Evolutionary conservation across 1,139 yeast genomes (phyloP), one percentile per base, ranked within the genome.

Genomic region (Saccharomyces hybrid): DNA sequence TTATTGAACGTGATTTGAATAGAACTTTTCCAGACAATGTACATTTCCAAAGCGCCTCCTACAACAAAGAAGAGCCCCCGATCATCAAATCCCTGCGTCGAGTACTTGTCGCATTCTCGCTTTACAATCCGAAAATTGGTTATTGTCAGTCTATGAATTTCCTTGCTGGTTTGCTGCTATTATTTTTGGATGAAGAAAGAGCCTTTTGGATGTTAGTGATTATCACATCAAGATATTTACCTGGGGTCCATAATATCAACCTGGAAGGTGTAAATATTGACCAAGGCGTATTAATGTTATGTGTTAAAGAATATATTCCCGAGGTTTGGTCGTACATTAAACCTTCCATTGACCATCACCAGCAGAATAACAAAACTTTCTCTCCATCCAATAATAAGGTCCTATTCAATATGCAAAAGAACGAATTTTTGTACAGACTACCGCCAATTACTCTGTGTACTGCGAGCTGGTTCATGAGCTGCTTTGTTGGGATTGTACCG

Each of bases 191-290:
- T 58, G 99, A 93, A 67, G 98, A 93, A 66, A 79, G 79, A 57
- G 83, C 96, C 0, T 91, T 91, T 67, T 93, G 99, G 99, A 86
- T 93, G 96, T 76, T 93, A 63, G 96, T 89, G 3, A 88, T 90
- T 29, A 80, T 91, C 49, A 89, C 97, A 0, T 93, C 90, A 55
- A 73, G 84, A 54, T 88, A 87, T 58, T 77, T 95, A 29, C 97
- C 98, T 0, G 95, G 96, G 8, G 91, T 91, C 14, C 99, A 93
- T 70, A 93, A 91, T 57, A 81, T 88, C 28, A 85, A 86, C 63
- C 74, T 93, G 19, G 98, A 93, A 73, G 99, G 98, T 46, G 97
- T 93, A 19, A 93, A 89, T 65, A 81, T 95, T 25, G 96, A 93
- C 66, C 99, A 93, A 69, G 99, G 98, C 7, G 96, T 93, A 2